These are phyloP conservation scores for Cystofilobasidium capitatum DNA, from an alignment of 768 basidiomycete species.

Conservation along the genomic window DNA sequence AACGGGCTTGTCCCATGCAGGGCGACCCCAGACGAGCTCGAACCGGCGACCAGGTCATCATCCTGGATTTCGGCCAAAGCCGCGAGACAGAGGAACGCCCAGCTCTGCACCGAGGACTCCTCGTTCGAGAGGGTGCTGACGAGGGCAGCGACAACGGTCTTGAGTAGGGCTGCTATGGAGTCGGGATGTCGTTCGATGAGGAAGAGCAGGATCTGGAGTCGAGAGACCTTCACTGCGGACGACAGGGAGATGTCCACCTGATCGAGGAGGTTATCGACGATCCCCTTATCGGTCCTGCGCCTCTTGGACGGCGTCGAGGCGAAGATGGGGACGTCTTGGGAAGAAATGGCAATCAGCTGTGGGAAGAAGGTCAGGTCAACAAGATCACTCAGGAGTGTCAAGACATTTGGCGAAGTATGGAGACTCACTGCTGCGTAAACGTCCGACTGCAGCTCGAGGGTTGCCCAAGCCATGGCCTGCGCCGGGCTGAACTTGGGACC, in stretches of 20 bases:
- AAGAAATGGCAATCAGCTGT: not conserved
- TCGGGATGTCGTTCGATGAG: slow-evolving; percentile 70
- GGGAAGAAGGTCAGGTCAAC: slow-evolving; percentile 6
- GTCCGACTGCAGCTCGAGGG: slow-evolving; percentile 70
- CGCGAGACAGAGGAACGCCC: slow-evolving; percentile 73
- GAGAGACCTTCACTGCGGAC: slow-evolving; percentile 36
- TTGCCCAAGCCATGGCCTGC: slow-evolving; percentile 69
- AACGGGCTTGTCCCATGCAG: too few species aligned
- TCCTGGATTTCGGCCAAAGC: slow-evolving; percentile 53
- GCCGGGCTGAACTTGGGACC: slow-evolving; percentile 60
- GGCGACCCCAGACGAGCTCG: too few species aligned
- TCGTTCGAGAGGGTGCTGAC: slow-evolving; percentile 56
- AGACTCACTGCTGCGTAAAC: slow-evolving; percentile 55
- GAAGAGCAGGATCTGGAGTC: slow-evolving; percentile 73
- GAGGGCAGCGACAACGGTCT: slow-evolving; percentile 50
- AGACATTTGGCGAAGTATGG: slow-evolving; percentile 27
- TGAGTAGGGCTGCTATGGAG: slow-evolving; percentile 43
- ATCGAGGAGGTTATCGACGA: slow-evolving; percentile 21
- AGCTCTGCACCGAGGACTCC: slow-evolving; percentile 61
- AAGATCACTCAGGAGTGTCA: slow-evolving; percentile 18
- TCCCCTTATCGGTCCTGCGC: slow-evolving; percentile 30
- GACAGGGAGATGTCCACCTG: slow-evolving; percentile 34
- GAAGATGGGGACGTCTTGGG: slow-evolving; percentile 4
- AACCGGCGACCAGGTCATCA: not conserved
- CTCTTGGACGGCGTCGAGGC: slow-evolving; percentile 29